Conservation (phyloP, 371 early-diverging fungal genomes). For the Polyrhizophydium stewartii region DNA sequence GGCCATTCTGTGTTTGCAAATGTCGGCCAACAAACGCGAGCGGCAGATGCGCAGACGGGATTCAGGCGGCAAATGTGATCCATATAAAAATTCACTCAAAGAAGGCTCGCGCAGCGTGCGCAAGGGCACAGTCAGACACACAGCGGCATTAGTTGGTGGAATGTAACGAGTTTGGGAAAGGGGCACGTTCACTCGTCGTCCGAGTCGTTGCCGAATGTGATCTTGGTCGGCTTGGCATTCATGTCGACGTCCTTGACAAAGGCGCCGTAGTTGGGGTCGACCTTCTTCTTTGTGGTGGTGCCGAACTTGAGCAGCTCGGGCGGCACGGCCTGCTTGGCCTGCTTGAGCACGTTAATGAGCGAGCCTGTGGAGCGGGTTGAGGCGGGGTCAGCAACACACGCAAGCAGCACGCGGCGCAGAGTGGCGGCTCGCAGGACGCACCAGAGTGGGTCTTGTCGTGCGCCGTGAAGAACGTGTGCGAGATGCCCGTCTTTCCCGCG, state of each 20-base stretch:
- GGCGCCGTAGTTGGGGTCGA: slow-evolving; percentile 91
- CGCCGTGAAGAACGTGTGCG: slow-evolving; percentile 92
- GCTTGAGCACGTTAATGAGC: slow-evolving; percentile 85
- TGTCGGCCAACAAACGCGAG: too few relatives aligned
- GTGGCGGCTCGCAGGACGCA: slow-evolving; percentile 12
- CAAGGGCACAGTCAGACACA: too few relatives aligned
- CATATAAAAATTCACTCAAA: too few relatives aligned
- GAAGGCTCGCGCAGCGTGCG: too few relatives aligned
- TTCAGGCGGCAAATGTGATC: too few relatives aligned
- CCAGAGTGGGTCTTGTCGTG: slow-evolving; percentile 88
- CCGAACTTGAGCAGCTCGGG: slow-evolving; percentile 87
- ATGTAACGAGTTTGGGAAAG: neutral
- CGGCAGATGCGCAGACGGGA: too few relatives aligned
- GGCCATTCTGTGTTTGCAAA: too few relatives aligned
- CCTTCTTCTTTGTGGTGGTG: slow-evolving; percentile 90
- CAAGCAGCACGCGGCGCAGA: neutral
- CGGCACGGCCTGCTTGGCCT: slow-evolving; percentile 85
- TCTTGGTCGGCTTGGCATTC: slow-evolving; percentile 82
- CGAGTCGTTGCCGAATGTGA: slow-evolving; percentile 58
- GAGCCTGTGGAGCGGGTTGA: neutral
- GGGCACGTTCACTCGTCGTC: neutral
- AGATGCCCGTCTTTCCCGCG: slow-evolving; percentile 87
- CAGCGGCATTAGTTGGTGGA: too few relatives aligned
- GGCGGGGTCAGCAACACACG: neutral
- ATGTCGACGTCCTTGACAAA: slow-evolving; percentile 90